These are phyloP conservation scores for Sindora glabra DNA, from an alignment of 306 rosid species.

Conservation along the genomic window DNA sequence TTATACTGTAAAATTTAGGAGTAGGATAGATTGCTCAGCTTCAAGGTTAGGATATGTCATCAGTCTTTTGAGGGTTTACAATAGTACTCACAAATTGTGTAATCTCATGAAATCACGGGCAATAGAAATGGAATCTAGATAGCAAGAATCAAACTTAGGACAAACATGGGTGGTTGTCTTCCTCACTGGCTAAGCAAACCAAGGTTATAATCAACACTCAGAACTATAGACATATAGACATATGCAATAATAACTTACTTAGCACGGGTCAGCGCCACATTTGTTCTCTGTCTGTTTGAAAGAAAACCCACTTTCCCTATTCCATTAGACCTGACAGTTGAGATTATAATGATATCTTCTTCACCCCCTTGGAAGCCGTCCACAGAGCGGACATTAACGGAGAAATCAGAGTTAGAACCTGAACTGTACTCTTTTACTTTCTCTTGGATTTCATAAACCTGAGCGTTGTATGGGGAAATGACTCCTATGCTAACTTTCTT, in stretches of 20 bases:
- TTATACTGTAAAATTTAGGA: too few relatives aligned
- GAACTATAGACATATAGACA: too few relatives aligned
- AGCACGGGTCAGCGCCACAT: slow-evolving; percentile 85
- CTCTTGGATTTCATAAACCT: slow-evolving; percentile 37
- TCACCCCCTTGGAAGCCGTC: slow-evolving; percentile 85
- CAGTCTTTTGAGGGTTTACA: too few relatives aligned
- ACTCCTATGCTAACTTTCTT: slow-evolving; percentile 41
- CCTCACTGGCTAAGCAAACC: too few relatives aligned
- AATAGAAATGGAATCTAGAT: neutral
- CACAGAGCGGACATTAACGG: slow-evolving; percentile 51
- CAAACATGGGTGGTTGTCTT: too few relatives aligned
- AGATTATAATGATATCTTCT: slow-evolving; percentile 52
- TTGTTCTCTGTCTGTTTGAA: slow-evolving; percentile 42
- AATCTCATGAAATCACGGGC: neutral
- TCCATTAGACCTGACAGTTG: slow-evolving; percentile 53
- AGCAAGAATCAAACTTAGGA: slow-evolving; percentile 43
- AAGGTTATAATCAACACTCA: too few relatives aligned
- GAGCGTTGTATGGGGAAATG: slow-evolving; percentile 70
- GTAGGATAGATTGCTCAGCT: too few relatives aligned
- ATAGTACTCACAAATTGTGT: neutral
- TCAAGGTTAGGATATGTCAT: too few relatives aligned
- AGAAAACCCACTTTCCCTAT: slow-evolving; percentile 33
- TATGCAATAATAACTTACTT: too few relatives aligned
- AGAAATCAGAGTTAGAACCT: slow-evolving; percentile 27
- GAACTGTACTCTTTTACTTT: slow-evolving; percentile 25